Base-by-base conservation (phyloP, 805 yeast species). In the Limtongozyma cylindracea region DNA sequence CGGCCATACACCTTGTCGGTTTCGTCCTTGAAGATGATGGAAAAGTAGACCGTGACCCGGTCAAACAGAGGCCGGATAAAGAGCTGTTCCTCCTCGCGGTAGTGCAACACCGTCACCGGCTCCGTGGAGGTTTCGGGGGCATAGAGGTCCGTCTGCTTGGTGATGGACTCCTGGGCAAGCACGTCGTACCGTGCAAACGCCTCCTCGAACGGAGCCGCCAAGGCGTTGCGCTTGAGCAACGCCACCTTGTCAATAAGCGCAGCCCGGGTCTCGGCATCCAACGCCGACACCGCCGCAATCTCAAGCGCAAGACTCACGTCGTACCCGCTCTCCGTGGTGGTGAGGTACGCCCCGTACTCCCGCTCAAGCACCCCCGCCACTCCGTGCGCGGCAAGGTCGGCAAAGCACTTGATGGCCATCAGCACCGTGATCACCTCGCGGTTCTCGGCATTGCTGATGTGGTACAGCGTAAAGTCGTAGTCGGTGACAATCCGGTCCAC, bases 401-500 rank as follows among this genome's bases (percentile, higher is more conserved):
- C 43, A 69, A 73, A 78, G 34, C 91, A 71, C 42, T 70, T 73
- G 41, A 77, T 61, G 29, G 58, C 61, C 23, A 78, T 52, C 12
- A 88, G 71, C 13, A 78, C 48, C 30, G 72, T 49, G 26, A 78
- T 45, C 39, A 59, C 37, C 17, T 67, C 43, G 47, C 71, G 76
- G 27, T 64, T 53, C 31, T 68, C 80, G 10, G 43, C 25, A n/a
- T 91, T 84, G 21, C 92, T 71, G 28, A 88, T 54, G 44, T 84
- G 96, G 47, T 74, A 82, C 15, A 88, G 74, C 22, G 94, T 91
- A 49, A 78, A 78, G 45, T 88, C 99, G 35, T 88, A 88, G 50
- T 88, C 99, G 18, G 91, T 70, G 29, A 88, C 63, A 29, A 84
- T 67, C 43, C 95, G 64, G 46, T 88, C 95, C 29, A 78, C 53